Base-by-base conservation (phyloP, 495 filamentous ascomycete species). In the Neurospora hispaniola region DNA sequence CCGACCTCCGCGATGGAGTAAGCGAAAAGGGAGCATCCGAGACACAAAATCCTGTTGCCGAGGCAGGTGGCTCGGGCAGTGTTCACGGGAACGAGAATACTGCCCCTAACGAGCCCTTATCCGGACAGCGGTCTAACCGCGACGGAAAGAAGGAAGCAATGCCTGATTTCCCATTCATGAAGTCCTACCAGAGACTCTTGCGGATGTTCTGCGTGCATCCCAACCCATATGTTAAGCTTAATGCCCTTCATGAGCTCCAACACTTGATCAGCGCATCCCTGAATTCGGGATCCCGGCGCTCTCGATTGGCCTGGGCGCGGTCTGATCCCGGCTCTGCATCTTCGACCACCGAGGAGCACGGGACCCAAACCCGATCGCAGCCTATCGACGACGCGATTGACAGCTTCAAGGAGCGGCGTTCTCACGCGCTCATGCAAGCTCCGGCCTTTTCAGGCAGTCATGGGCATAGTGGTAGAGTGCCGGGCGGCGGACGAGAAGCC, bases 181-280 rank as follows among this genome's bases (percentile, higher is more conserved):
- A 88, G 66, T 91, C 93, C 6, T 98, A 95, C 81, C 88, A 89
- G 75, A 90, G 89, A 35, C 87, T 98, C 0, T 84, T 97, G 27
- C 88, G 90, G 70, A 94, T 93, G 78, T 97, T 98, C 76, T 96
- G 94, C 20, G 92, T 93, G 5, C 93, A 96, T 78, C 92, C 93
- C 3, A 97, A 96, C 76, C 94, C 94, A 0, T 93, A 90, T 76
- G 87, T 89, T 69, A 98, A 98, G 78, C 88, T 98, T 20, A 90
- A 91, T 75, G 92, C 92, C 0, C 86, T 98, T 3, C 90, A 90
- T 69, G 93, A 98, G 79, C 86, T 98, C 18, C 89, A 96, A 76
- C 89, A 90, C 48, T 82, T 98, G 43, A 91, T 97, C 72, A 84
- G 93, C 40, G 92, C 93, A 7, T 95, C 90, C 2, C 79, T 96